Evolutionary conservation across 2,329 filamentous ascomycete genomes (phyloP).

Genomic region (Fusarium transvaalense): DNA sequence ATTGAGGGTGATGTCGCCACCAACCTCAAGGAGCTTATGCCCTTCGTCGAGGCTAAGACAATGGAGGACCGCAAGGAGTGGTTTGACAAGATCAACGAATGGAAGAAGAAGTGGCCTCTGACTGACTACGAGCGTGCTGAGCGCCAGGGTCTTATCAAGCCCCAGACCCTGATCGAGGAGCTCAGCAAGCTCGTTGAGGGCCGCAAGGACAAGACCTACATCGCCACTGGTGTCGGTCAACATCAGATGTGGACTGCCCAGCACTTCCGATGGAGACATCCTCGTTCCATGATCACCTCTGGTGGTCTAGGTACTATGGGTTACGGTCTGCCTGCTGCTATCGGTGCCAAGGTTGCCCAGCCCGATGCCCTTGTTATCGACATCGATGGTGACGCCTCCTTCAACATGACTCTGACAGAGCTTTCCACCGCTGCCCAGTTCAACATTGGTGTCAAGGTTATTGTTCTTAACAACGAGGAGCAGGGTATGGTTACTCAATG

Average conservation of each 20-base stretch:
- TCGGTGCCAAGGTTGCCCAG: constrained; percentile 88
- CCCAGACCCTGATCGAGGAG: constrained; percentile 91
- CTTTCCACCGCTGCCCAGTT: constrained; percentile 94
- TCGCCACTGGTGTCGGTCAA: constrained; percentile 94
- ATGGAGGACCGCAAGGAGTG: constrained; percentile 80
- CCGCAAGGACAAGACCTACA: constrained; percentile 86
- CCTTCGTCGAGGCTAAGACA: constrained; percentile 72
- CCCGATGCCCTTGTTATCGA: constrained; percentile 89
- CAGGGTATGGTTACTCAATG: constrained; percentile 99
- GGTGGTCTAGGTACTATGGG: constrained; percentile 92
- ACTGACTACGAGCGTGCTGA: constrained; percentile 83
- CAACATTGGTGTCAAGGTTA: constrained; percentile 95
- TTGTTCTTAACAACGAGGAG: constrained; percentile 95
- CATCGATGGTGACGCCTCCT: constrained; percentile 98
- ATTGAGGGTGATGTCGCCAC: constrained; percentile 91
- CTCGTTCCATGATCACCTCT: constrained; percentile 94
- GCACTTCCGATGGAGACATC: constrained; percentile 94
- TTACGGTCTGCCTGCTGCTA: constrained; percentile 92
- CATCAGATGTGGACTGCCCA: constrained; percentile 99
- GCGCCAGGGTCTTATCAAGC: constrained; percentile 86
- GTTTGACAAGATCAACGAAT: constrained; percentile 89
- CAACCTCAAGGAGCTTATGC: constrained; percentile 82
- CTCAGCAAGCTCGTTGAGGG: constrained; percentile 80
- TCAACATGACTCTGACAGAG: constrained; percentile 98
- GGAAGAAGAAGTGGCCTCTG: constrained; percentile 93